Base-by-base conservation (phyloP, 192 early-diverging fungal genomes). In the Coemansia sp. region DNA sequence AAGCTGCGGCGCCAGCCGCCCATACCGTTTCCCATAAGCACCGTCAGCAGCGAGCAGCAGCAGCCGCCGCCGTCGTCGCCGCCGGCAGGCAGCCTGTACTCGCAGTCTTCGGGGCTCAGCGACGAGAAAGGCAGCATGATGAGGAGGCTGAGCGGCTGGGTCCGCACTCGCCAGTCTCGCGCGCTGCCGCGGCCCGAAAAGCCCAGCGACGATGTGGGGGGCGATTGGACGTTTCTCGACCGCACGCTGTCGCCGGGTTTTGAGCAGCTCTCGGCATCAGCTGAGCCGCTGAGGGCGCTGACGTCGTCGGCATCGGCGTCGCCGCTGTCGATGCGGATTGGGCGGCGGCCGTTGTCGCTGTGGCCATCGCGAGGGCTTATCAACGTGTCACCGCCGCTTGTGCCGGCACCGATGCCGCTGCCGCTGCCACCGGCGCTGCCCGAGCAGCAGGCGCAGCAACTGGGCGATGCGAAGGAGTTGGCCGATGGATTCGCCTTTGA, bases 171-270 rank as follows among this genome's bases (percentile, higher is more conserved):
- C 48, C 48, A 53, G 33, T 23, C 48, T 34, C 57, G 60, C 26
- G 57, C 42, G 20, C 28, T 13, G 28, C 60, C 10, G 2, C 46
- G 48, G 50, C 11, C n/a, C 26, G 11, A 1, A 11, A 20, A 37
- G 13, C n/a, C 3, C 26, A 28, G 45, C 33, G 53, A 33, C 39
- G 59, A 55, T 8, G 63, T 37, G 8, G 31, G 33, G 9, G 70
- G 69, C 10, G 79, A 73, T 18, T 82, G 79, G 79, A 76, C 74
- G 57, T 70, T 82, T 20, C 58, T 82, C n/a, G 74, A 82, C 42
- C 57, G 62, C 42, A 62, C 67, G 16, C 24, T 63, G 59, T 70
- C 67, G 60, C 60, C 60, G 31, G 48, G 38, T 21, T 63, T 70
- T 16, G 56, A 58, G 34, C 56, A 36, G 56, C 36, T 23, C 24